Evolutionary conservation across 768 basidiomycete genomes (phyloP), one percentile per base, ranked within the genome.

Genomic region (Lyophyllum shimeji): DNA sequence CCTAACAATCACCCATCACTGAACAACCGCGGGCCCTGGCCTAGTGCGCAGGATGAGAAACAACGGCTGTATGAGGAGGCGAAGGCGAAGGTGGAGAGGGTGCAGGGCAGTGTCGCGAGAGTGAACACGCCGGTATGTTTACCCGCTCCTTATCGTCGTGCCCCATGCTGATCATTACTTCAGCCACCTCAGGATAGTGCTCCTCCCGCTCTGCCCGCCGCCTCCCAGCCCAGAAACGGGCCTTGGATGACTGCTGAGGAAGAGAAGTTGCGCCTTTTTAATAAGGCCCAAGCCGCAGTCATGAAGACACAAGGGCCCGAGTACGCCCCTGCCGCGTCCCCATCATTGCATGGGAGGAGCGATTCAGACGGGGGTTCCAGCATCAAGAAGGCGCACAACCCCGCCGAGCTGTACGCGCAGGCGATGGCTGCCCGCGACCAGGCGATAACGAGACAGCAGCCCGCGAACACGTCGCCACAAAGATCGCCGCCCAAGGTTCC

Each of bases 191-290:
- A 55, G 12, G 43, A 13, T 1, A 25, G 66, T 2, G 60, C 67
- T 42, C 59, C 67, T 25, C 59, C 64, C 13, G 44, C 66, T 12
- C 63, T 61, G 37, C 31, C 55, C 46, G 50, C 68, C 53, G 60
- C 60, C 37, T 2, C 48, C 65, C 17, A 46, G 17, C 34, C 60
- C 11, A 61, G 64, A 18, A 57, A 56, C 27, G 62, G 65, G 27
- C 67, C 68, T 37, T 92, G 87, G 88, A 74, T 75, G 7, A 79
- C 85, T 1, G 89, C 92, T 0, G 90, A 91, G 69, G 82, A 85
- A 53, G 91, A 93, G 66, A 93, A 93, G 63, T 69, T 79, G 1
- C 76, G 80, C n/a, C 65, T 90, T n/a, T 91, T 80, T 68, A 75
- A 87, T 48, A 67, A 83, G 47, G 89, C 90, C 0, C 85, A 86